Evolutionary conservation across 345 rosid species (phyloP).

Genomic region (Corchorus olitorius): DNA sequence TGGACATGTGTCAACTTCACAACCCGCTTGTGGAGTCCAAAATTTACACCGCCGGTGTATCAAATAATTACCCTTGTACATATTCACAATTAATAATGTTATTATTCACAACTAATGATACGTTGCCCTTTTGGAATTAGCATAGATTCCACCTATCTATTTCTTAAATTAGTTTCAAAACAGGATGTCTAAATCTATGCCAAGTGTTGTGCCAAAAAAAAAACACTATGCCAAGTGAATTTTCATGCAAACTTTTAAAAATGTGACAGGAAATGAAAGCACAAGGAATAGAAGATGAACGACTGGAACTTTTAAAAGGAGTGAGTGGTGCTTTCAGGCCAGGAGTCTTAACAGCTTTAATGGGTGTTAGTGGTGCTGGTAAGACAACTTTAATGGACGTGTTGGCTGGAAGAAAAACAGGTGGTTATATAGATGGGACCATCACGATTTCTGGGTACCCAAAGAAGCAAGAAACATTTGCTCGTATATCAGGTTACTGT

Average conservation of each 20-base stretch:
- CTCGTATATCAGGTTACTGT: slow-evolving; percentile 64
- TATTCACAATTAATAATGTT: neutral
- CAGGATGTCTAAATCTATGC: too few relatives aligned
- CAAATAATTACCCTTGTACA: too few relatives aligned
- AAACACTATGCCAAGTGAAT: neutral
- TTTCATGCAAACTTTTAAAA: neutral
- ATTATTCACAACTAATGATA: neutral
- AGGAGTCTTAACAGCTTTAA: slow-evolving; percentile 63
- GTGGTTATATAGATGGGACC: slow-evolving; percentile 51
- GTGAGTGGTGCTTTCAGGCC: slow-evolving; percentile 65
- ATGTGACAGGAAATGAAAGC: slow-evolving; percentile 53
- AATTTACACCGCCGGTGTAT: too few relatives aligned
- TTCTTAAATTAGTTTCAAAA: neutral
- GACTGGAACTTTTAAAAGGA: slow-evolving; percentile 55
- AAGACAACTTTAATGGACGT: slow-evolving; percentile 76
- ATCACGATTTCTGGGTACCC: slow-evolving; percentile 59
- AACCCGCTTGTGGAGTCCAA: too few relatives aligned
- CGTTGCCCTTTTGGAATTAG: too few relatives aligned
- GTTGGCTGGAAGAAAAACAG: slow-evolving; percentile 68
- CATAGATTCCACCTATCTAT: neutral
- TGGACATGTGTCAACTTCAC: too few relatives aligned
- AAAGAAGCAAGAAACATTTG: slow-evolving; percentile 65
- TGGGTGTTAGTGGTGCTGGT: slow-evolving; percentile 72
- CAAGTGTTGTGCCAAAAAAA: too few relatives aligned
- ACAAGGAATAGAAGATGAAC: slow-evolving; percentile 46